Conservation (phyloP, 2,329 filamentous ascomycete genomes). For the Diaporthe sp. region DNA sequence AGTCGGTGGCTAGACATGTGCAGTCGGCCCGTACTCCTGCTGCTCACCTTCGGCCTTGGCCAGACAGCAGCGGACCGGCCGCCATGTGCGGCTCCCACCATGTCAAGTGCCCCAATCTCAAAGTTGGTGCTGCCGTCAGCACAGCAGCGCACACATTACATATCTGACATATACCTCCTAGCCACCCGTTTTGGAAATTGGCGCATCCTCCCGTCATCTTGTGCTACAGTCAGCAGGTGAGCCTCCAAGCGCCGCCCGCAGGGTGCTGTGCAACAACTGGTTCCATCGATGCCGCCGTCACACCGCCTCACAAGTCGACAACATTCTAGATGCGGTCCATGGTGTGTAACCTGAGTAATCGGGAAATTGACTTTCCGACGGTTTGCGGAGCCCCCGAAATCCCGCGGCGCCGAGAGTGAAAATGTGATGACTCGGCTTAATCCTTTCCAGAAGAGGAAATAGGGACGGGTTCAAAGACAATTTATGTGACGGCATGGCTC, state of each 20-base stretch:
- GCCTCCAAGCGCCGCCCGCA: slow-evolving; percentile 23
- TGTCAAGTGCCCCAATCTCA: slow-evolving; percentile 4
- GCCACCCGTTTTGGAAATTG: slow-evolving; percentile 1
- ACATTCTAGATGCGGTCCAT: neutral
- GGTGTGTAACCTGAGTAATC: slow-evolving; percentile 17
- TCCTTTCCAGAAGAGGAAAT: neutral
- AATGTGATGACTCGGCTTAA: neutral
- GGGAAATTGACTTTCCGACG: too few species aligned
- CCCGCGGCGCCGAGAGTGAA: neutral
- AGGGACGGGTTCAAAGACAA: neutral
- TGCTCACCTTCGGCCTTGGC: slow-evolving; percentile 22
- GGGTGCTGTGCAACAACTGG: slow-evolving; percentile 22
- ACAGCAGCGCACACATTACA: neutral
- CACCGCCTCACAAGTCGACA: slow-evolving; percentile 8
- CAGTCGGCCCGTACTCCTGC: slow-evolving; percentile 8
- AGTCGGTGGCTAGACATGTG: neutral
- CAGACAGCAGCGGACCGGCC: slow-evolving; percentile 12
- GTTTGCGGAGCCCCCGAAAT: neutral
- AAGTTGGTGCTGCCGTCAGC: slow-evolving; percentile 24
- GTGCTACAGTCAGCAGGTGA: slow-evolving; percentile 31
- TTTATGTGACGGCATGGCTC: too few species aligned
- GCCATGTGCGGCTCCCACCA: neutral
- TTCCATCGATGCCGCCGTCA: neutral
- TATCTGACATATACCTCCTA: neutral
- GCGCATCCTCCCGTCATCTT: slow-evolving; percentile 30